A percentile compares a stretch with the other conserved stretches of the same genome.
Evolutionary conservation across 2,329 filamentous ascomycete species (phyloP).

Genomic region (Spiromastix sp.): DNA sequence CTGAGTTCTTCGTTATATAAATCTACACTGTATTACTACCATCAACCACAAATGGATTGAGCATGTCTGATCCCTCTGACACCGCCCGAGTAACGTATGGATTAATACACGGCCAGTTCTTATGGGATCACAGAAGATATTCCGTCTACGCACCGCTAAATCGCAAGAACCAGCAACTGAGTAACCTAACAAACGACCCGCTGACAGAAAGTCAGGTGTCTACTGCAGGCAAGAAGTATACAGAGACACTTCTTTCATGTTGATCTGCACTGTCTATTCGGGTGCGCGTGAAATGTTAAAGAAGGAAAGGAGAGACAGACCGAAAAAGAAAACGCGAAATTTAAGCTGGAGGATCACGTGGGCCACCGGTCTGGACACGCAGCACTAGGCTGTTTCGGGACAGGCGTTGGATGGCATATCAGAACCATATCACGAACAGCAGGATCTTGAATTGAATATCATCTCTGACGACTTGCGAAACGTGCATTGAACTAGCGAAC

Average conservation of each 20-base stretch:
- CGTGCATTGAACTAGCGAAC: too few relatives aligned
- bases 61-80: conserved; percentile 76
- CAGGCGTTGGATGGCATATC: conserved; percentile 2
- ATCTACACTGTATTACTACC: too few relatives aligned
- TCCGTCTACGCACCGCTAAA: conserved; percentile 51
- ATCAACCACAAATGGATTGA: too few relatives aligned
- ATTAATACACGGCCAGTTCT: conserved; percentile 59
- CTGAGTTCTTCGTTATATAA: conserved; percentile 1
- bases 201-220: conserved; percentile 57
- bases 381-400: conserved; percentile 20
- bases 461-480: too few relatives aligned
- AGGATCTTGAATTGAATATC: too few relatives aligned
- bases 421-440: not conserved
- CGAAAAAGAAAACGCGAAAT: conserved; percentile 12
- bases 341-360: too few relatives aligned
- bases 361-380: conserved; percentile 2
- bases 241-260: conserved; percentile 31
- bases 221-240: conserved; percentile 39
- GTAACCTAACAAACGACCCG: conserved; percentile 41
- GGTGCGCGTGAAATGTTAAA: conserved; percentile 51
- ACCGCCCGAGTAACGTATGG: conserved; percentile 60
- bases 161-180: conserved; percentile 56
- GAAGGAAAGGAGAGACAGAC: conserved; percentile 29
- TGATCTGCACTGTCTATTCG: conserved; percentile 84
- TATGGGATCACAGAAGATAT: conserved; percentile 49